Conservation (phyloP, 2,329 filamentous ascomycete genomes). For the Pyrenochaeta sp. region DNA sequence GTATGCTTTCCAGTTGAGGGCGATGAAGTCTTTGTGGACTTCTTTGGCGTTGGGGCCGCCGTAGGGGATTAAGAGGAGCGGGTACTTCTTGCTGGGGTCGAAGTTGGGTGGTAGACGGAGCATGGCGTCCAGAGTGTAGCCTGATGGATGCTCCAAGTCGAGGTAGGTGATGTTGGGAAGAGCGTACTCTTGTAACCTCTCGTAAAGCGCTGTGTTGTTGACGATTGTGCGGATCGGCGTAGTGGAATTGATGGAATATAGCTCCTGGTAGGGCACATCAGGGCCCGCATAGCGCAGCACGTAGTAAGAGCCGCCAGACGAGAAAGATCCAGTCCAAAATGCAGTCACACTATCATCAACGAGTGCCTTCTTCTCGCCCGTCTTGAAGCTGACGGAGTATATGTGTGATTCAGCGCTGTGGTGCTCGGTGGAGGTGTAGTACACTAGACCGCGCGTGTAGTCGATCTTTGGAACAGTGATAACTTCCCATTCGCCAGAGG, state of each 20-base stretch:
- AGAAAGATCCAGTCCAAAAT: constrained; percentile 72
- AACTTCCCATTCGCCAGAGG: constrained; percentile 72
- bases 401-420: constrained; percentile 74
- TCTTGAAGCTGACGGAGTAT: constrained; percentile 69
- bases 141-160: constrained; percentile 68
- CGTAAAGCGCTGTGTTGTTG: constrained; percentile 66
- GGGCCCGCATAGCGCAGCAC: constrained; percentile 71
- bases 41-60: constrained; percentile 72
- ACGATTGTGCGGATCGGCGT: constrained; percentile 66
- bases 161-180: constrained; percentile 72
- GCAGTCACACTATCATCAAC: constrained; percentile 68
- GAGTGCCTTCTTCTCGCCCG: constrained; percentile 63
- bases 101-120: constrained; percentile 72
- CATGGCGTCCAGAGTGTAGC: constrained; percentile 70
- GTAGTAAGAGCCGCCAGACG: constrained; percentile 68
- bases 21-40: constrained; percentile 65
- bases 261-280: constrained; percentile 73
- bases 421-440: constrained; percentile 71
- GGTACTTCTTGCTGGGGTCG: constrained; percentile 69
- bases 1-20: constrained; percentile 68
- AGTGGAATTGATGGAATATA: constrained; percentile 67
- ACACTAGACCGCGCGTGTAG: constrained; percentile 63
- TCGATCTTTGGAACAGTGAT: constrained; percentile 68
- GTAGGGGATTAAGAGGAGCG: constrained; percentile 72
- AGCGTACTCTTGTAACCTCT: constrained; percentile 66